phyloP scores from a whole-genome alignment of 768 basidiomycete genomes.

The Boletus sensibilis region DNA sequence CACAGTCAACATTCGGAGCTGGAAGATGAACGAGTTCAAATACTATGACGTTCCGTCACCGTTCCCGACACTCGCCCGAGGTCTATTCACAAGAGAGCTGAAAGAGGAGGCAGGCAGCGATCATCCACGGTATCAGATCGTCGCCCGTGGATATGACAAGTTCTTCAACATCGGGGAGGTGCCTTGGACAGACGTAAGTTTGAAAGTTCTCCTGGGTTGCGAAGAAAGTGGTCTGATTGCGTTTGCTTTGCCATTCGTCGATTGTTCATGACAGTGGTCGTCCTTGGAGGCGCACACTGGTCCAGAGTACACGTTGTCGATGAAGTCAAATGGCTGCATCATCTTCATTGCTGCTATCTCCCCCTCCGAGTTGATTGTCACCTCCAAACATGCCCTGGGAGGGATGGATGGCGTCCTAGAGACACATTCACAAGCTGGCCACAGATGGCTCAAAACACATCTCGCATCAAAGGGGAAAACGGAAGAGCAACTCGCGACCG shows the following conservation, averaged over 20 bases:
- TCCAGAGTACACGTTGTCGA: conserved; percentile 79
- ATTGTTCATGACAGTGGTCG: conserved; percentile 60
- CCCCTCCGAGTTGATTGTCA: conserved; percentile 70
- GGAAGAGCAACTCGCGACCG: conserved; percentile 69
- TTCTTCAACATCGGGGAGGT: conserved; percentile 99
- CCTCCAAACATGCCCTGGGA: conserved; percentile 92
- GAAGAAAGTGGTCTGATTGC: neutral
- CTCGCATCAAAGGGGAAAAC: conserved; percentile 52
- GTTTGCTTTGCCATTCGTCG: neutral
- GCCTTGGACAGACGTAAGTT: conserved; percentile 85
- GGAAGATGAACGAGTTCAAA: conserved; percentile 98
- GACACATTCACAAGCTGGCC: conserved; percentile 82
- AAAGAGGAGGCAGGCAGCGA: conserved; percentile 30
- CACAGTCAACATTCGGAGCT: conserved; percentile 63
- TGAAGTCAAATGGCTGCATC: conserved; percentile 96
- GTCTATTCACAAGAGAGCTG: conserved; percentile 72
- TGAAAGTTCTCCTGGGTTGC: neutral
- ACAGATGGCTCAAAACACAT: conserved; percentile 77
- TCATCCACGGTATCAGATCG: conserved; percentile 55
- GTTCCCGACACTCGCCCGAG: conserved; percentile 93
- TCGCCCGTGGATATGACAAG: conserved; percentile 94
- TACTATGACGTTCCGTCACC: conserved; percentile 88
- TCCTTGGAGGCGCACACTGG: conserved; percentile 66
- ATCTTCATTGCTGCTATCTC: conserved; percentile 91
- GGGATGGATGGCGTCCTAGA: conserved; percentile 38